Evolutionary conservation across 371 early-diverging fungal species (phyloP).

Genomic region (Dinochytrium kinnereticum): DNA sequence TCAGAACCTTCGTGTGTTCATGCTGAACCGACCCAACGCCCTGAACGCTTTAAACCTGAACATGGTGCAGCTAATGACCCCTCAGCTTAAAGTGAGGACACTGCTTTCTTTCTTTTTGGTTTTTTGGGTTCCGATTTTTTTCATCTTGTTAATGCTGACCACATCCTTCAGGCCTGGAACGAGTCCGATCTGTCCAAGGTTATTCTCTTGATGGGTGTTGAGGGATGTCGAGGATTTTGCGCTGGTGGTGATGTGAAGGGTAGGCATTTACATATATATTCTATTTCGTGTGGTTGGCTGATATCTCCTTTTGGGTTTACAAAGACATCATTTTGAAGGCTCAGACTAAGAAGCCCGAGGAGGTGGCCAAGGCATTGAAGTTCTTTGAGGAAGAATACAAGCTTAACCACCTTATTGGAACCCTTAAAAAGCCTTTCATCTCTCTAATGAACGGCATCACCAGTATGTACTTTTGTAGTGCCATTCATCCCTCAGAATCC

Average conservation of each 20-base stretch:
- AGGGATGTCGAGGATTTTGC: conserved; percentile 83
- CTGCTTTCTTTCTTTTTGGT: neutral
- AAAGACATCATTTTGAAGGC: conserved; percentile 27
- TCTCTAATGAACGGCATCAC: conserved; percentile 91
- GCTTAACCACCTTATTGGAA: conserved; percentile 88
- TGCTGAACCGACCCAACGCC: conserved; percentile 87
- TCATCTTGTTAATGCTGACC: no score
- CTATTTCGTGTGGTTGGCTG: conserved; percentile 16
- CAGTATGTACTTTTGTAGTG: conserved; percentile 60
- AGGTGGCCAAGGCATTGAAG: conserved; percentile 60
- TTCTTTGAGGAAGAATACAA: conserved; percentile 93
- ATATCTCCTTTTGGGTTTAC: neutral
- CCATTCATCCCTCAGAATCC: neutral
- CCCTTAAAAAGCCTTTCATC: conserved; percentile 85
- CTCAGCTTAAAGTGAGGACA: conserved; percentile 73
- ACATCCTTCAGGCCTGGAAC: conserved; percentile 82
- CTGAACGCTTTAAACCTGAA: conserved; percentile 85
- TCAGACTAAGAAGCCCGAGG: conserved; percentile 54
- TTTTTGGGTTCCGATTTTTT: no score
- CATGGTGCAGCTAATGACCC: conserved; percentile 85
- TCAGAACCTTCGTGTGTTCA: conserved; percentile 75
- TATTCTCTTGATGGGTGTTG: conserved; percentile 79
- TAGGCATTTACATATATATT: conserved; percentile 36
- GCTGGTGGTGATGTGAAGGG: conserved; percentile 96
- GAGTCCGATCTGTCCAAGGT: conserved; percentile 86